Evolutionary conservation across 2,329 filamentous ascomycete genomes (phyloP), one percentile per base, ranked within the genome.

Genomic region (Lachnellula hyalina): DNA sequence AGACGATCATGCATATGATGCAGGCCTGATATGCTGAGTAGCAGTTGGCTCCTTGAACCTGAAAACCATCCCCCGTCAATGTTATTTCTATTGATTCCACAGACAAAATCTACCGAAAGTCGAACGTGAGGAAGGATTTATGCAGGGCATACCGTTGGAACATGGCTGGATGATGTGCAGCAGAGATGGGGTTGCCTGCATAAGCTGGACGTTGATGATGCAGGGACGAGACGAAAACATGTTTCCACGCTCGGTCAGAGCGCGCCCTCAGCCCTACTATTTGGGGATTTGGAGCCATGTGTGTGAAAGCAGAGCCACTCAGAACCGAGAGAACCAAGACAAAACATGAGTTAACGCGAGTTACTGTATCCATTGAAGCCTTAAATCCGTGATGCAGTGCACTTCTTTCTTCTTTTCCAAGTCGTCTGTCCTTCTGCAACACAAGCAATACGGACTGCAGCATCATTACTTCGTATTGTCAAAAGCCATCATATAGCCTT

Each of bases 231-330:
- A 57, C 48, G 42, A 50, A 42, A 58, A 55, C 23, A 47, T 51
- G 49, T 58, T 55, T 58, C 56, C 54, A 25, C 28, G 49, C 45
- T 25, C 17, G 49, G 49, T 52, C 56, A 52, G 50, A 55, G 56
- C 56, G 56, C 49, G 17, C 7, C 5, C 21, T 25, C 40, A 46
- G 44, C 44, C 41, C 44, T 46, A 46, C 21, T 46, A 46, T 28
- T 21, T 23, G 44, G 23, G 44, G 14, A n/a, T 14, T 28, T 19
- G 40, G 17, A 15, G 12, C 36, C 36, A 38, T 38, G 36, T 38
- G 36, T 6, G 41, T 12, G 9, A 12, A 2, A 21, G n/a, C 14
- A 12, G 5, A 21, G n/a, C 14, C 44, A 46, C 21, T 25, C 19
- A 23, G 21, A 46, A 46, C 23, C n/a, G 44, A 46, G 12, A 46